These are phyloP conservation scores for Clavaria fumosa DNA, from an alignment of 768 basidiomycete genomes.

Conservation along the genomic window DNA sequence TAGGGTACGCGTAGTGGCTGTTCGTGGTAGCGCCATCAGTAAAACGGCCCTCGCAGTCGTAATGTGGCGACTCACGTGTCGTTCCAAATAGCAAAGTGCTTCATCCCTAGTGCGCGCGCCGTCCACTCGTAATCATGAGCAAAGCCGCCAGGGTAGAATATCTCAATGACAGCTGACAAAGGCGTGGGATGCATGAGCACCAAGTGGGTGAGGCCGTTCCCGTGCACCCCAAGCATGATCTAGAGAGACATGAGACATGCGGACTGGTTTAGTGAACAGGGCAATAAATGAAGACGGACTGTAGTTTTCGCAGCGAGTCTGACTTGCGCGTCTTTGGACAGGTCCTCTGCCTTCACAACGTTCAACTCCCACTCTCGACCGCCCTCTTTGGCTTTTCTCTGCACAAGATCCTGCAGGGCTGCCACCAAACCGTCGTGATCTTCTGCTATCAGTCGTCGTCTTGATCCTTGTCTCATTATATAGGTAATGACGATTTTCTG, in stretches of 20 bases:
- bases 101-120: slow-evolving; percentile 51
- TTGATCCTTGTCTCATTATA: slow-evolving; percentile 45
- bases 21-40: slow-evolving; percentile 12
- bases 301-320: slow-evolving; percentile 49
- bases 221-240: slow-evolving; percentile 62
- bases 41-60: not conserved
- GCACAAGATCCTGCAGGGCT: slow-evolving; percentile 35
- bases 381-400: slow-evolving; percentile 16
- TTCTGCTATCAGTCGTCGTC: slow-evolving; percentile 35
- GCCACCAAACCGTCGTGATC: slow-evolving; percentile 41
- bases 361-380: slow-evolving; percentile 41
- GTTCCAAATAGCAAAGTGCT: slow-evolving; percentile 69
- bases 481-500: slow-evolving; percentile 54
- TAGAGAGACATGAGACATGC: slow-evolving; percentile 12
- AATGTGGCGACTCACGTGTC: slow-evolving; percentile 39
- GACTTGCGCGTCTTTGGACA: slow-evolving; percentile 68
- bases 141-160: slow-evolving; percentile 70
- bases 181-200: slow-evolving; percentile 69
- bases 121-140: slow-evolving; percentile 86
- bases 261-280: not conserved
- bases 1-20: slow-evolving; percentile 29
- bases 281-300: slow-evolving; percentile 23
- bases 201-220: slow-evolving; percentile 75
- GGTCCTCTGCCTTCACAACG: slow-evolving; percentile 42
- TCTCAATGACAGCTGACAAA: slow-evolving; percentile 70